Evolutionary conservation across 768 basidiomycete species (phyloP).

Genomic region (Suillus brevipes): DNA sequence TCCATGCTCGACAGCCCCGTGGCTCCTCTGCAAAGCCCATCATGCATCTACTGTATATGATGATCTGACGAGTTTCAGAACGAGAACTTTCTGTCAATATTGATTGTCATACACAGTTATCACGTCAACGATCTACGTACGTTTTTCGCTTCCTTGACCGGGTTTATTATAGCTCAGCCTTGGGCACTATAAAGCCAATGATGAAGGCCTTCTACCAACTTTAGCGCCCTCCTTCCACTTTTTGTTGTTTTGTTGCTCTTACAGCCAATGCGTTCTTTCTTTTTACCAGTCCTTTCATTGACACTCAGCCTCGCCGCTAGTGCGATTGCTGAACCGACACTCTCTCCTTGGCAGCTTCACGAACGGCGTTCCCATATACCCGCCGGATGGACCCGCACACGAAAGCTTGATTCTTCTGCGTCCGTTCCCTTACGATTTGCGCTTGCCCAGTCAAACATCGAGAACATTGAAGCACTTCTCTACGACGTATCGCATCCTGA

Average conservation of each 20-base stretch:
- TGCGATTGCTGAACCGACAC: slow-evolving; percentile 16
- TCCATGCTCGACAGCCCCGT: not conserved
- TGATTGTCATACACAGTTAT: not conserved
- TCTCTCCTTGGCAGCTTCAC: slow-evolving; percentile 43
- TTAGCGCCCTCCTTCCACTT: not conserved
- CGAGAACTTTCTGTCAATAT: not conserved
- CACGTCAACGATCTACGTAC: not conserved
- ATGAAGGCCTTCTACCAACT: slow-evolving; percentile 26
- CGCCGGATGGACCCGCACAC: slow-evolving; percentile 36
- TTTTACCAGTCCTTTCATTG: slow-evolving; percentile 9
- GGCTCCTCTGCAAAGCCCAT: not conserved
- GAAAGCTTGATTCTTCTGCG: slow-evolving; percentile 31
- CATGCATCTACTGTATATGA: not conserved
- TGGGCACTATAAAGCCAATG: not conserved
- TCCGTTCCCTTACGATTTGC: slow-evolving; percentile 47
- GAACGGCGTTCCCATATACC: slow-evolving; percentile 42
- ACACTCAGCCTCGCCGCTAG: slow-evolving; percentile 6
- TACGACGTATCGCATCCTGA: slow-evolving; percentile 44
- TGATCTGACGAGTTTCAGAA: not conserved
- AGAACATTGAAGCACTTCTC: slow-evolving; percentile 41
- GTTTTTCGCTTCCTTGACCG: not conserved
- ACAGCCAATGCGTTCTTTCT: slow-evolving; percentile 13
- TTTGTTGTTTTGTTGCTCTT: slow-evolving; percentile 5
- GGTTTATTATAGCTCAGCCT: not conserved
- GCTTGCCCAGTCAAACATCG: slow-evolving; percentile 42